Base-by-base conservation (phyloP, 2,329 filamentous ascomycete species). In the Diaporthe sp. region DNA sequence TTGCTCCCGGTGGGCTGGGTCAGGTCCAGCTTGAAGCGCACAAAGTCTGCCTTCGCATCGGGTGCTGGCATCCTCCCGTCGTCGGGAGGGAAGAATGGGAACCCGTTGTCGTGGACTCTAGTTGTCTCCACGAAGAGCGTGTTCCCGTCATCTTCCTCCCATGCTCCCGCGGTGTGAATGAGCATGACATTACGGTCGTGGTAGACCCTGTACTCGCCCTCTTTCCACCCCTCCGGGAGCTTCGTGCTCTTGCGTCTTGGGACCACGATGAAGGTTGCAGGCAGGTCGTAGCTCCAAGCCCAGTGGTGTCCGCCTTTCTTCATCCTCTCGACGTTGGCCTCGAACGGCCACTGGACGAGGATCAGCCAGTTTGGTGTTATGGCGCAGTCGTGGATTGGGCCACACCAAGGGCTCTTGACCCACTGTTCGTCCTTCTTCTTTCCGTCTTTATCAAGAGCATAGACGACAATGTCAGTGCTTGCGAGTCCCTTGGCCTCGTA, bases 11-110 rank as follows among this genome's bases (percentile, higher is more conserved):
- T 81, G 4, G 79, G 81, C 58, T 79, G 34, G 1, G 76, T 77
- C 5, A 83, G 82, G 77, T 87, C 84, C 49, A 88, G 80, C 39
- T 81, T 76, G 84, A 85, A 87, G 59, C 85, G 83, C 8, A 86
- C 83, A 71, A 83, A 85, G 75, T 87, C 85, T 15, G 82, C 84
- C 77, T 85, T 84, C 5, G 83, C 80, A 31, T 86, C 81, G 1
- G 79, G 79, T 0, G 79, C 79, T 1, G 79, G 82, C 72, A 79
- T 78, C 44, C 75, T 49, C 78, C 73, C 79, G 19, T 80, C 78
- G 42, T 84, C 82, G 0, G 85, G 81, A 4, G 84, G 84, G 78
- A 86, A 86, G 80, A 86, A 79, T 0, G 77, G 78, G 31, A 79
- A 80, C 1, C 72, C 83, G 76, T 86, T 86, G 79, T 84, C 83